phyloP scores from a whole-genome alignment of 208 protist species.

The Entamoeba invadens region DNA sequence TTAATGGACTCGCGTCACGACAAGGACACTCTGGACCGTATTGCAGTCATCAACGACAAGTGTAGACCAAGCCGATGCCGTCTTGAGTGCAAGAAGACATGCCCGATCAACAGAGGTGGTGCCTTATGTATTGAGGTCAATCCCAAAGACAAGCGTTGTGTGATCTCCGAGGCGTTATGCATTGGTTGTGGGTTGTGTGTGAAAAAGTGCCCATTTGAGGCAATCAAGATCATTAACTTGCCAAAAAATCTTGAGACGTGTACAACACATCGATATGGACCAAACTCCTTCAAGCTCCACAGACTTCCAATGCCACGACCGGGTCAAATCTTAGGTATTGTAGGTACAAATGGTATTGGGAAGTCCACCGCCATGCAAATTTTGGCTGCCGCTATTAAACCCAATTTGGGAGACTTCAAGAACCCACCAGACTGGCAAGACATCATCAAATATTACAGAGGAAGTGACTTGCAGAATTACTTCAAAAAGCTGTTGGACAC shows the following conservation, averaged over 20 bases:
- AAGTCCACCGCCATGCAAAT: slow-evolving; percentile 98
- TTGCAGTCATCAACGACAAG: slow-evolving; percentile 82
- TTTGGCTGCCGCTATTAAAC: slow-evolving; percentile 85
- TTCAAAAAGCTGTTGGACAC: slow-evolving; percentile 88
- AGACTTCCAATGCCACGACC: slow-evolving; percentile 85
- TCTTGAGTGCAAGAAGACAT: slow-evolving; percentile 67
- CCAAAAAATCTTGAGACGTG: slow-evolving; percentile 83
- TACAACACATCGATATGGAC: slow-evolving; percentile 92
- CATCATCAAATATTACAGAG: slow-evolving; percentile 91
- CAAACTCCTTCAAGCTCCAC: slow-evolving; percentile 99
- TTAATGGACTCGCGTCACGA: too few species aligned
- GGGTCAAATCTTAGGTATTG: slow-evolving; percentile 94
- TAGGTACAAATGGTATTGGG: slow-evolving; percentile 99
- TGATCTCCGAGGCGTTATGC: slow-evolving; percentile 94
- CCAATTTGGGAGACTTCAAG: slow-evolving; percentile 84
- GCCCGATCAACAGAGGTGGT: slow-evolving; percentile 42
- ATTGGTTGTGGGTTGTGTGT: slow-evolving; percentile 98
- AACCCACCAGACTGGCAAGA: slow-evolving; percentile 86
- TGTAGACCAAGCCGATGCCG: slow-evolving; percentile 97
- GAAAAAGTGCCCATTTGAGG: slow-evolving; percentile 98
- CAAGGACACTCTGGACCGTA: slow-evolving; percentile 58
- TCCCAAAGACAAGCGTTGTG: slow-evolving; percentile 55
- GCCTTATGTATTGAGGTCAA: slow-evolving; percentile 97
- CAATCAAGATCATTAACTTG: slow-evolving; percentile 98
- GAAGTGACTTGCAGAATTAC: slow-evolving; percentile 95